phyloP scores from a whole-genome alignment of 179 eudicot species.

The Spinacia oleracea region DNA sequence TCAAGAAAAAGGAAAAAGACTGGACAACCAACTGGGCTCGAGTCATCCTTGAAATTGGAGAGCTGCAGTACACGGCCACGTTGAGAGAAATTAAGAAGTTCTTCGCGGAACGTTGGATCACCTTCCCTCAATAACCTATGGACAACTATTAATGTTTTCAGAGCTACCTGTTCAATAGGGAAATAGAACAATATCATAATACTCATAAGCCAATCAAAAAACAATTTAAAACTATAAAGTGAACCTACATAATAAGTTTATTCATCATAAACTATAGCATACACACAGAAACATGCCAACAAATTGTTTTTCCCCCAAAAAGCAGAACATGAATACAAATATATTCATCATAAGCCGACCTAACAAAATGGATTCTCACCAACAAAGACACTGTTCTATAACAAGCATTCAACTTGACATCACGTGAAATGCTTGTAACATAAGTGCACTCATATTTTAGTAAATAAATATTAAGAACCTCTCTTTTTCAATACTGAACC shows the following conservation, averaged over 20 bases:
- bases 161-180: constrained; percentile 63
- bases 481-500: neutral
- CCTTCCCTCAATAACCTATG: constrained; percentile 84
- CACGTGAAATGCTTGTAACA: neutral
- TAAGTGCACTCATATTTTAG: neutral
- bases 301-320: neutral
- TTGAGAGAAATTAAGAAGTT: constrained; percentile 73
- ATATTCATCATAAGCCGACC: neutral
- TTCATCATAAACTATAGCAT: neutral
- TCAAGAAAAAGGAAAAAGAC: neutral
- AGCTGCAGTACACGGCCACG: constrained; percentile 71
- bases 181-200: constrained; percentile 3
- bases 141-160: constrained; percentile 80
- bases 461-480: neutral
- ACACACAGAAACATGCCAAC: neutral
- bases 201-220: neutral
- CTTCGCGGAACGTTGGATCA: constrained; percentile 92
- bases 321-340: neutral
- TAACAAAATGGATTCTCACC: neutral
- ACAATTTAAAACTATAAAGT: neutral
- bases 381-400: neutral
- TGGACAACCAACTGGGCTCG: constrained; percentile 77
- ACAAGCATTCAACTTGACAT: neutral
- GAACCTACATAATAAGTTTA: neutral
- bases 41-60: constrained; percentile 88